Base-by-base conservation (phyloP, 202 grass and related monocot species). In the Schoenoplectus tabernaemontani region DNA sequence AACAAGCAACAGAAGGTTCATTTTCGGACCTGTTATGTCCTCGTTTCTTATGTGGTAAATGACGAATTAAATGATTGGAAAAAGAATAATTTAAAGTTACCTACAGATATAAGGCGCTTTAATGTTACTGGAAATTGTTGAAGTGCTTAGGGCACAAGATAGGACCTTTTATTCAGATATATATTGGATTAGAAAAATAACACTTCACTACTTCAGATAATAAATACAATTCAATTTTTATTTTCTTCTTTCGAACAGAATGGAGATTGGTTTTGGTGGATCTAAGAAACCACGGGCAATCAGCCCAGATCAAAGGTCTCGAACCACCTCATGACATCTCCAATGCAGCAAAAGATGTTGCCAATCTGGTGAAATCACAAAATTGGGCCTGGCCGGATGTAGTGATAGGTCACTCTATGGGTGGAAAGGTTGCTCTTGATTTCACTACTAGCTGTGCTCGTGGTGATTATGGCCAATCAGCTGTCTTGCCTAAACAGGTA, bases 211-310 rank as follows among this genome's bases (percentile, higher is more conserved):
- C 37, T 15, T 84, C 11, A 28, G 3, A 62, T 9, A 32, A 87
- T 39, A 5, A 28, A 38, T 11, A 30, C 4, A 85, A 57, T 82
- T 66, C 68, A 48, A 9, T 22, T 56, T 2, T 8, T 79, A 8
- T 1, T 0, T 76, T 19, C 22, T 20, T 80, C 74, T 48, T 36
- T 0, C 76, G 19, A 84, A 74, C 78, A 95, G 96, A 86, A 61
- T 99, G 96, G 96, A 92, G 86, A 59, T 89, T 89, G 88, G 83
- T 99, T 83, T 89, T 99, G 36, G 83, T 95, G 65, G 91, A 99
- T 80, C 77, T 95, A 85, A 95, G 96, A 80, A 99, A 93, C 78
- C 96, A 99, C 76, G 96, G 91, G 4, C 86, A 82, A 59, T 99
- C 91, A 8, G 83, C 88, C 38, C 82, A 68, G 85, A 83, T 95